These are phyloP conservation scores for Colletotrichum musicola DNA, from an alignment of 2,329 filamentous ascomycete species.

Conservation along the genomic window DNA sequence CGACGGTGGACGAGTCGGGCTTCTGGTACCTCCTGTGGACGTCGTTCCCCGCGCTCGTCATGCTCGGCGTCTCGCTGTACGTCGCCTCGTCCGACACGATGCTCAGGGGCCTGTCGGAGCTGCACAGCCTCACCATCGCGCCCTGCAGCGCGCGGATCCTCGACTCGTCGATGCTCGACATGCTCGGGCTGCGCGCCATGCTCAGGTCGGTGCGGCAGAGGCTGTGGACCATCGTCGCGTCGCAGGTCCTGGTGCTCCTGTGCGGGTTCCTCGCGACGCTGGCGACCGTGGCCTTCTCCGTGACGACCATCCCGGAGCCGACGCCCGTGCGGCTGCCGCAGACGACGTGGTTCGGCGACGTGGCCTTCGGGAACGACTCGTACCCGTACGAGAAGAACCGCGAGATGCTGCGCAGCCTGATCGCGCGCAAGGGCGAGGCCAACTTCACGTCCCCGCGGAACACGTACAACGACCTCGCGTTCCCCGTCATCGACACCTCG, in stretches of 20 bases:
- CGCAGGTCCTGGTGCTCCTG: neutral
- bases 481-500: neutral
- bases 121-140: constrained; percentile 6
- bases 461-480: constrained; percentile 9
- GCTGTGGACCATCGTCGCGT: constrained; percentile 7
- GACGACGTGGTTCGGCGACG: constrained; percentile 13
- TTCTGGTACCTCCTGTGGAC: constrained; percentile 28
- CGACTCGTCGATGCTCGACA: constrained; percentile 20
- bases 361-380: neutral
- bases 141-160: neutral
- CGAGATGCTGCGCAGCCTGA: neutral
- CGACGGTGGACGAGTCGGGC: constrained; percentile 9
- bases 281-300: constrained; percentile 13
- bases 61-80: constrained; percentile 23
- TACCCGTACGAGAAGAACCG: neutral
- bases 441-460: constrained; percentile 8
- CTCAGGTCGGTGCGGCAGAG: neutral
- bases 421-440: neutral
- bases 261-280: constrained; percentile 15
- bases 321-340: constrained; percentile 6
- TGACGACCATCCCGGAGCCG: neutral
- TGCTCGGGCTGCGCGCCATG: constrained; percentile 6
- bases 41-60: constrained; percentile 10
- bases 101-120: neutral
- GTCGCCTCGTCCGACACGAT: constrained; percentile 8